Percentiles rank a stretch among this genome's conserved stretches.
phyloP scores from a whole-genome alignment of 495 filamentous ascomycete species.

The Xylaria nigripes region DNA sequence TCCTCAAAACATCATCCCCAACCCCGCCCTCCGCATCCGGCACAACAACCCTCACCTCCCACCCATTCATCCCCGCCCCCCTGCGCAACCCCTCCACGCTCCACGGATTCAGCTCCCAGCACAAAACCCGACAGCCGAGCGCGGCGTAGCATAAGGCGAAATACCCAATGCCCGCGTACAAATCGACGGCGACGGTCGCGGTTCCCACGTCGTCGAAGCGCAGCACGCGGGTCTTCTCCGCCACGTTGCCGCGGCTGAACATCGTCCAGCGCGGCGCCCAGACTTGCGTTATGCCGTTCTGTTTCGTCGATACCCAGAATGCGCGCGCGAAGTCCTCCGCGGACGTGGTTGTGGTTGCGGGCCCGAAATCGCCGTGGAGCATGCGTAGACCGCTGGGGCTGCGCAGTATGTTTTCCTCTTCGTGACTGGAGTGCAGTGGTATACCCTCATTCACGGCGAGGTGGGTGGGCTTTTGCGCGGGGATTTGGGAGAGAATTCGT shows the following conservation, averaged over 20 bases:
- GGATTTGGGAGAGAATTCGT: conserved; percentile 39
- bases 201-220: conserved; percentile 30
- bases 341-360: conserved; percentile 17
- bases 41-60: conserved; percentile 45
- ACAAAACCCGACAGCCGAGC: conserved; percentile 66
- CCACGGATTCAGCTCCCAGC: conserved; percentile 88
- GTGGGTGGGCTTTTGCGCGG: conserved; percentile 47
- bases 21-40: conserved; percentile 16
- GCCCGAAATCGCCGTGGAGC: conserved; percentile 61
- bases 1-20: conserved; percentile 15
- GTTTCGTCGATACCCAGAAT: conserved; percentile 67
- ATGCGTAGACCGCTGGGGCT: conserved; percentile 54
- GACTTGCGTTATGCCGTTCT: conserved; percentile 73
- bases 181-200: conserved; percentile 52
- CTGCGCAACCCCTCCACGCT: conserved; percentile 71
- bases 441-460: conserved; percentile 71
- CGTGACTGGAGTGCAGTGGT: conserved; percentile 25
- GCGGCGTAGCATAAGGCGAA: conserved; percentile 74
- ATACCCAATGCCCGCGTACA: conserved; percentile 91
- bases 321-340: conserved; percentile 48
- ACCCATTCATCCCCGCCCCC: conserved; percentile 62
- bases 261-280: conserved; percentile 88
- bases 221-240: conserved; percentile 75
- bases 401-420: conserved; percentile 54
- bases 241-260: conserved; percentile 83